Evolutionary conservation across 306 rosid species (phyloP), one percentile per base, ranked within the genome.

Genomic region (Arachis hypogaea): DNA sequence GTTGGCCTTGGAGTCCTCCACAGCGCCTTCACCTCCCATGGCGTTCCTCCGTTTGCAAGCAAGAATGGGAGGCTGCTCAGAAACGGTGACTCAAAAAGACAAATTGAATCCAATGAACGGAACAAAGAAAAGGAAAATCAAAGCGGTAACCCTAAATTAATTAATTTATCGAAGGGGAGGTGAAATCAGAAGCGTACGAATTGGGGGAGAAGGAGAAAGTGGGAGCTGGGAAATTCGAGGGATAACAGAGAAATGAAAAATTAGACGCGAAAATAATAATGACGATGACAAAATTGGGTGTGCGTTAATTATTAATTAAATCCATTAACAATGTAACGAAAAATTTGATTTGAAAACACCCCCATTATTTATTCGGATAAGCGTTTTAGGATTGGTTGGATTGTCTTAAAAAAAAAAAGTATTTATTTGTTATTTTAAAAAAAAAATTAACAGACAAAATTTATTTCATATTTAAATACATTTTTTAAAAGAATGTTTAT

Each of bases 1-100:
- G 28, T 77, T 70, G 11, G 69, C 63, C 66, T 74, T 65, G 5
- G 76, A 71, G 59, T 86, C 82, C 42, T 85, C 91, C 52, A 68
- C 79, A 18, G 78, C 68, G n/a, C 83, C 78, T 63, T 83, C 88
- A 68, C 88, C 89, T 69, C 94, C 88, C 91, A 89, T 89, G 77
- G 83, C 76, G 79, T 50, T 66, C 77, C 79, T 79, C 75, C 57
- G 75, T 68, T 47, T 47, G 55, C 49, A 82, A 11, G 5, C 57
- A 51, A 51, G 57, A 16, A 51, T 54, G 82, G 84, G 82, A 78
- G 86, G 76, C n/a, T 33, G 46, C 50, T 66, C 71, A 49, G 70
- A 41, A 42, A 16, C 46, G 36, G 45, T 59, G 43, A 11, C 49
- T 54, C 6, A 7, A 5, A 41, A 80, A 45, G 33, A 29, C 45